A percentile compares a stretch with the other conserved stretches of the same genome.
phyloP scores from a whole-genome alignment of 116 monocot species.

The Cymodocea nodosa region DNA sequence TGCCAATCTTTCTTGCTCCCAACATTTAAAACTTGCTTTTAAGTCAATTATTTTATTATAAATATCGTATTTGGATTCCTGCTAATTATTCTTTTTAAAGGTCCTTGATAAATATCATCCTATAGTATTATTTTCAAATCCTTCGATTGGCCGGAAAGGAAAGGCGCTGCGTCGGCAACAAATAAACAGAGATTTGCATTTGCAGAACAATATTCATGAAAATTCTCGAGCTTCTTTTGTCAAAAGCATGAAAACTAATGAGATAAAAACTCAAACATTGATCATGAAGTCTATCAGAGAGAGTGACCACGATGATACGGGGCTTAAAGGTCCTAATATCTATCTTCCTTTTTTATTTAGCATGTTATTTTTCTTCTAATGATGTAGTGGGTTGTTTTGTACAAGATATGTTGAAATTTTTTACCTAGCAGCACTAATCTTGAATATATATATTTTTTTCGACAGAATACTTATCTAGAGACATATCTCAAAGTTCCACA shows the following conservation, averaged over 20 bases:
- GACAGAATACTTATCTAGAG: not conserved
- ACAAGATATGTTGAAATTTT: not conserved
- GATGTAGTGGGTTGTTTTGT: not conserved
- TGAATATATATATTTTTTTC: too few relatives aligned
- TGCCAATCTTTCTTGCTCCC: too few relatives aligned
- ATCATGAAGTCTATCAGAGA: constrained; percentile 7
- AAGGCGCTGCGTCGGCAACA: constrained; percentile 77
- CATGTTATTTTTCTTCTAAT: not conserved
- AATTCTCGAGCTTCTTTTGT: not conserved
- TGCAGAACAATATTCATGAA: constrained; percentile 8
- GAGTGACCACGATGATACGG: not conserved
- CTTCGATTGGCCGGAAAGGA: constrained; percentile 84
- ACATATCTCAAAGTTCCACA: not conserved
- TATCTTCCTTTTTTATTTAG: not conserved
- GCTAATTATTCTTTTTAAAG: constrained; percentile 17
- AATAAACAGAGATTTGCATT: constrained; percentile 30
- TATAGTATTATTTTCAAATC: constrained; percentile 31
- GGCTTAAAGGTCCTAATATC: constrained; percentile 6
- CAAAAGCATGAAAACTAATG: constrained; percentile 8
- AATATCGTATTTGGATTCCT: too few relatives aligned
- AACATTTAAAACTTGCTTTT: too few relatives aligned
- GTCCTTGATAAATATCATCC: constrained; percentile 65
- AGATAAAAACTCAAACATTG: not conserved
- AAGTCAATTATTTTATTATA: too few relatives aligned
- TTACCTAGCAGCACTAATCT: not conserved